These are phyloP conservation scores for Podaxis sp. DNA, from an alignment of 768 basidiomycete species.

Conservation along the genomic window DNA sequence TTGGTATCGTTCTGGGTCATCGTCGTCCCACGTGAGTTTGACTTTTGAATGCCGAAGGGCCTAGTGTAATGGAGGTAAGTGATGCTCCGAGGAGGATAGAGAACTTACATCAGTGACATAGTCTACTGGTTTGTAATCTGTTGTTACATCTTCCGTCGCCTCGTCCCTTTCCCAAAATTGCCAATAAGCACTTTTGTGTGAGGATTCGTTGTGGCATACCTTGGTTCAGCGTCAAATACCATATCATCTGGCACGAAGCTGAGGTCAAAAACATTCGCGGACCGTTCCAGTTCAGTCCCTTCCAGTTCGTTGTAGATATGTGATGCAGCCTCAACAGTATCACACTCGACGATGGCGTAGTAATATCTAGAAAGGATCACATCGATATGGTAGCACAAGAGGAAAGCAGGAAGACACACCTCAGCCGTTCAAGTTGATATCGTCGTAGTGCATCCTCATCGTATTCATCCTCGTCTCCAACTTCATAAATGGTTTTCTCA, in stretches of 20 bases:
- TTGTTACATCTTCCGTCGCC: slow-evolving; percentile 61
- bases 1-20: slow-evolving; percentile 83
- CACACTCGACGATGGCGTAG: slow-evolving; percentile 92
- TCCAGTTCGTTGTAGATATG: slow-evolving; percentile 86
- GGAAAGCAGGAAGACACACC: slow-evolving; percentile 47
- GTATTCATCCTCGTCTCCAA: slow-evolving; percentile 73
- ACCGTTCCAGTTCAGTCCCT: slow-evolving; percentile 93
- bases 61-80: slow-evolving; percentile 34
- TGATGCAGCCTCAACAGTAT: slow-evolving; percentile 69
- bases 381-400: background rate
- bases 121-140: slow-evolving; percentile 72
- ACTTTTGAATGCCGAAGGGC: slow-evolving; percentile 98
- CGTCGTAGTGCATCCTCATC: slow-evolving; percentile 84
- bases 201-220: slow-evolving; percentile 39
- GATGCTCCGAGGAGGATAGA: background rate
- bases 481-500: slow-evolving; percentile 62
- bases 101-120: slow-evolving; percentile 87
- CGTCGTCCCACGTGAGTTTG: slow-evolving; percentile 97
- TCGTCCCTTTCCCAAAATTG: slow-evolving; percentile 55
- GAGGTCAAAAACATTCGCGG: slow-evolving; percentile 93
- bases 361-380: slow-evolving; percentile 64
- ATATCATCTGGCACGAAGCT: slow-evolving; percentile 92
- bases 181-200: background rate
- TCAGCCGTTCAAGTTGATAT: slow-evolving; percentile 90
- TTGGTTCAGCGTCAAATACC: slow-evolving; percentile 74